These are phyloP conservation scores for Filosporella fistucella DNA, from an alignment of 495 filamentous ascomycete species.

Conservation along the genomic window DNA sequence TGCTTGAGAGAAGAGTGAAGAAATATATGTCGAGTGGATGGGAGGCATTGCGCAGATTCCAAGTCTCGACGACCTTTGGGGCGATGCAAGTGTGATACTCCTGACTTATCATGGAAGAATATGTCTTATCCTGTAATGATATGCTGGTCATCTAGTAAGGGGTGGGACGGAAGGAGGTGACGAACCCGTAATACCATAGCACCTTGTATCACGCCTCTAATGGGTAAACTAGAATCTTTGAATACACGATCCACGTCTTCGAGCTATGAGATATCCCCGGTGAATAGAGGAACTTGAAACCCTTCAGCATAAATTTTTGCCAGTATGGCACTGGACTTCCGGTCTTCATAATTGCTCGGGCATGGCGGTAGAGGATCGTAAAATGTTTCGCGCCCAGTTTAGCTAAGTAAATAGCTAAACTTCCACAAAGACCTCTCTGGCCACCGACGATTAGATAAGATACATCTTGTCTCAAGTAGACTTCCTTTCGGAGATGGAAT, in stretches of 20 bases:
- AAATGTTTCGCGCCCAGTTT: slow-evolving; percentile 50
- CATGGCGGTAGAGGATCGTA: slow-evolving; percentile 50
- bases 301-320: slow-evolving; percentile 13
- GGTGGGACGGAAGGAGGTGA: slow-evolving; percentile 23
- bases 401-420: slow-evolving; percentile 41
- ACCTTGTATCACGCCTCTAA: slow-evolving; percentile 44
- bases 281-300: slow-evolving; percentile 19
- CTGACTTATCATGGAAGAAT: slow-evolving; percentile 32
- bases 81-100: slow-evolving; percentile 25
- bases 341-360: slow-evolving; percentile 31
- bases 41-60: slow-evolving; percentile 33
- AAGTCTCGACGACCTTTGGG: slow-evolving; percentile 35
- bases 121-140: background rate
- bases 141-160: slow-evolving; percentile 24
- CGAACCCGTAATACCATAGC: slow-evolving; percentile 40
- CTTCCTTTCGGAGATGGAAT: slow-evolving; percentile 31
- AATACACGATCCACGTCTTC: background rate
- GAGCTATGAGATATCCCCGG: slow-evolving; percentile 29
- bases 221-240: slow-evolving; percentile 23
- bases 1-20: slow-evolving; percentile 59
- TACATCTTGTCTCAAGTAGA: too few relatives aligned
- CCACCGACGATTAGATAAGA: slow-evolving; percentile 57
- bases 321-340: slow-evolving; percentile 21
- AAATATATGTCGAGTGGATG: slow-evolving; percentile 43
- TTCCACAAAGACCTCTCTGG: slow-evolving; percentile 45